Base-by-base conservation (phyloP, 179 eudicot genomes). In the Vitellaria paradoxa region DNA sequence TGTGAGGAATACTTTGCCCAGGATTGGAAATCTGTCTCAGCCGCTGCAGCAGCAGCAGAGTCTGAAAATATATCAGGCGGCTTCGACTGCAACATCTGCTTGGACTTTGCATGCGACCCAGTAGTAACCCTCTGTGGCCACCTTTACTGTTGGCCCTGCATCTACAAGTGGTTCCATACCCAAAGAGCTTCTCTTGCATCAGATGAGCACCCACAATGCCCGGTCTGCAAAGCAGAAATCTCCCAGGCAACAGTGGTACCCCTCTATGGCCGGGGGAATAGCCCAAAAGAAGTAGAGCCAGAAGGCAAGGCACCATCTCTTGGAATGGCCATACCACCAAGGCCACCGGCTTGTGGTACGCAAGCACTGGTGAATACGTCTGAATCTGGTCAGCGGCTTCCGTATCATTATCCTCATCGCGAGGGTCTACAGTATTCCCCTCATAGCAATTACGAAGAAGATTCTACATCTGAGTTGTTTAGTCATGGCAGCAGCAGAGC, bases 21-120 rank as follows among this genome's bases (percentile, higher is more conserved):
- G 45, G 88, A 85, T 65, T 78, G 86, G 82, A 89, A 87, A 74
- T 65, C 93, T 4, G 46, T 81, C 63, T 70, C 88, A 50, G 12
- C 37, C 37, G 37, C 37, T 12, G 62, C 65, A 1, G 72, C 72
- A 45, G 56, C 78, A 46, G 63, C 63, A 5, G 88, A 91, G 8
- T 46, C 86, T 5, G 92, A 86, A 75, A 83, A 65, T 55, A 68
- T 71, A 12, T 76, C 74, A 5, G 90, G 92, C 57, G 82, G 90
- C 79, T 94, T 94, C 37, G 97, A 94, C 75, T 93, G 98, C 91
- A 94, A 92, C 76, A 94, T 94, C 82, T 94, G 98, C 88, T 75
- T 94, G 55, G 97, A 93, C 77, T 84, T 78, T 62, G 97, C 90
- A 0, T 74, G 82, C 18, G 97, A 91, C 42, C 98, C 97, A 18